A percentile compares a stretch with the other conserved stretches of the same genome.
These are phyloP conservation scores for Raphanus sativus DNA, from an alignment of 345 rosid genomes.

Conservation along the genomic window DNA sequence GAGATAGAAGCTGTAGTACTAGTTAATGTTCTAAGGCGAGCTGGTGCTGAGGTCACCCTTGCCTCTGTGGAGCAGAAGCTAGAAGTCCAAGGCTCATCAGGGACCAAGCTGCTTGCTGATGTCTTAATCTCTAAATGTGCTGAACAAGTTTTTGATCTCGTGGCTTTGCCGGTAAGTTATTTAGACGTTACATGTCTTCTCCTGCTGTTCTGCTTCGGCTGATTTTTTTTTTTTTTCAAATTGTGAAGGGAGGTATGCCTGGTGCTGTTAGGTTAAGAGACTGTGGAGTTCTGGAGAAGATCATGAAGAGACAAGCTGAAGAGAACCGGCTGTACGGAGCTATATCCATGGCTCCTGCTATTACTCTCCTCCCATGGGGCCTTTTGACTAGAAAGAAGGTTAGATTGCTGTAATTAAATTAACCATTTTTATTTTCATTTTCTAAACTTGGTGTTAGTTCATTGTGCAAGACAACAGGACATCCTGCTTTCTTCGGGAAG, in stretches of 20 bases:
- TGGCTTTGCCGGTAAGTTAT: constrained; percentile 81
- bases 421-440: neutral
- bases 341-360: constrained; percentile 91
- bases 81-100: constrained; percentile 74
- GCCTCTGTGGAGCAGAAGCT: constrained; percentile 90
- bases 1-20: constrained; percentile 92
- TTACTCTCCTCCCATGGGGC: constrained; percentile 96
- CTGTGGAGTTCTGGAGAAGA: constrained; percentile 57
- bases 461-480: constrained; percentile 79
- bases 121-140: constrained; percentile 60
- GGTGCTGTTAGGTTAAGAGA: constrained; percentile 90
- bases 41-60: constrained; percentile 82
- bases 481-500: constrained; percentile 78
- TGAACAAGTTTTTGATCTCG: constrained; percentile 69
- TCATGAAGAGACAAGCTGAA: constrained; percentile 76
- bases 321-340: constrained; percentile 77
- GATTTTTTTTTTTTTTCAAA: neutral
- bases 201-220: neutral
- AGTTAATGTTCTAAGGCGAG: constrained; percentile 75
- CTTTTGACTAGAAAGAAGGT: constrained; percentile 74
- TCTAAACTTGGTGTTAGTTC: constrained; percentile 53
- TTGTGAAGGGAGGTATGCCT: constrained; percentile 93
- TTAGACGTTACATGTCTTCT: neutral
- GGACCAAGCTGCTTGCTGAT: constrained; percentile 78
- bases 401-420: no score